A percentile compares a stretch with the other conserved stretches of the same genome.
phyloP scores from a whole-genome alignment of 2,329 filamentous ascomycete species.

The Emydomyces testavorans region DNA sequence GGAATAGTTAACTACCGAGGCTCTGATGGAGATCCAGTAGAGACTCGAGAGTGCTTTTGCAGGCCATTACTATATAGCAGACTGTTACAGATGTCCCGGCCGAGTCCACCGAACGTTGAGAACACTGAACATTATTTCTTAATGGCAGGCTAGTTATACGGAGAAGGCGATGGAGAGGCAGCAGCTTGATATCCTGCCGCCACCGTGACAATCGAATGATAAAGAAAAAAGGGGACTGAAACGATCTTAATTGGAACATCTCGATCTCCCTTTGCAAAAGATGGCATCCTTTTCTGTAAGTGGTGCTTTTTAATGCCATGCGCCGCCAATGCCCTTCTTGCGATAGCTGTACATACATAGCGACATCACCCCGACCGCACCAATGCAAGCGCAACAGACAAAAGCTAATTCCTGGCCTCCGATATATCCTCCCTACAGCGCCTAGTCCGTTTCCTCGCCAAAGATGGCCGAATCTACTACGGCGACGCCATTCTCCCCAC shows the following conservation, averaged over 20 bases:
- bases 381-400: background rate
- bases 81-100: conserved; percentile 5
- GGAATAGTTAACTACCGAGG: background rate
- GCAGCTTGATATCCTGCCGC: no score
- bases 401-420: background rate
- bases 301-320: background rate
- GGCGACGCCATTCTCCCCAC: conserved; percentile 60
- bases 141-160: no score
- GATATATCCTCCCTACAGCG: conserved; percentile 41
- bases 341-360: no score
- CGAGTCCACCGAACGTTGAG: conserved; percentile 1
- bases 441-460: conserved; percentile 61
- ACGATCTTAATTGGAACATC: no score
- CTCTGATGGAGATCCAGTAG: background rate
- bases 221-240: no score
- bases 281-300: conserved; percentile 11
- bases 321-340: no score
- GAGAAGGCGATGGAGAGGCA: no score
- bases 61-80: no score
- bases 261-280: no score
- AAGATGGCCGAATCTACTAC: conserved; percentile 58
- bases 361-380: background rate
- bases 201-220: no score
- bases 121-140: no score
- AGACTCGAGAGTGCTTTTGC: background rate